These are phyloP conservation scores for Astrothelium subdiscretum DNA, from an alignment of 495 filamentous ascomycete species.

Conservation along the genomic window DNA sequence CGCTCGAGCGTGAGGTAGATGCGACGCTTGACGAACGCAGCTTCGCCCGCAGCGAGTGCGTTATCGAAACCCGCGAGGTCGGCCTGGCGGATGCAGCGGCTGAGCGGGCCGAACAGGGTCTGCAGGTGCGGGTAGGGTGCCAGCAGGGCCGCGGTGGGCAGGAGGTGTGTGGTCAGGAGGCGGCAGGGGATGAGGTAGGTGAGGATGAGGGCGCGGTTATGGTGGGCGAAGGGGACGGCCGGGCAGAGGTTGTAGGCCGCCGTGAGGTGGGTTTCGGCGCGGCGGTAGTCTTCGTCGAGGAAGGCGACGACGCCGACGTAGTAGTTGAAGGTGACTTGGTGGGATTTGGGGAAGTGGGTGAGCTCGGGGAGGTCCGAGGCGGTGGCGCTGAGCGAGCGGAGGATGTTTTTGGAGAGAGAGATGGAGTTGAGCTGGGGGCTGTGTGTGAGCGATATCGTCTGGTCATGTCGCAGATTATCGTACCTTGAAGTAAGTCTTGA, in stretches of 20 bases:
- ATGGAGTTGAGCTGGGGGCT: slow-evolving; percentile 59
- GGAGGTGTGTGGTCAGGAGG: slow-evolving; percentile 71
- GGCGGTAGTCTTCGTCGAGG: slow-evolving; percentile 78
- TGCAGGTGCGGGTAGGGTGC: slow-evolving; percentile 65
- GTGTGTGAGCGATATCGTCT: neutral
- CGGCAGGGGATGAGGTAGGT: slow-evolving; percentile 90
- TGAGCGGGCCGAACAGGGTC: slow-evolving; percentile 64
- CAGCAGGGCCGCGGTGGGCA: slow-evolving; percentile 63
- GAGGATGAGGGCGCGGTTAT: slow-evolving; percentile 86
- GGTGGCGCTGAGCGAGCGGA: slow-evolving; percentile 65
- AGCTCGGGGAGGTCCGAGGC: slow-evolving; percentile 65
- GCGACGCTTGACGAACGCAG: slow-evolving; percentile 84
- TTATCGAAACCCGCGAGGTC: slow-evolving; percentile 76
- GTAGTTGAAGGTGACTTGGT: slow-evolving; percentile 94
- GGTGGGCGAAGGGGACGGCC: slow-evolving; percentile 21
- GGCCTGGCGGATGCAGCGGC: slow-evolving; percentile 62
- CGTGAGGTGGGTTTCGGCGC: slow-evolving; percentile 73
- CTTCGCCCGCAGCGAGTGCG: slow-evolving; percentile 67
- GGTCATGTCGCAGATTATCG: neutral
- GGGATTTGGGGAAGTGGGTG: slow-evolving; percentile 65
- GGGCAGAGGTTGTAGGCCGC: slow-evolving; percentile 63
- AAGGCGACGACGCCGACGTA: slow-evolving; percentile 84
- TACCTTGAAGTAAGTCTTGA: slow-evolving; percentile 95
- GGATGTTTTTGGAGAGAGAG: slow-evolving; percentile 77
- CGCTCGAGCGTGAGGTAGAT: slow-evolving; percentile 92